Evolutionary conservation across 352 stramenopile genomes (phyloP).

Genomic region (Globisporangium rhizosaccharum): DNA sequence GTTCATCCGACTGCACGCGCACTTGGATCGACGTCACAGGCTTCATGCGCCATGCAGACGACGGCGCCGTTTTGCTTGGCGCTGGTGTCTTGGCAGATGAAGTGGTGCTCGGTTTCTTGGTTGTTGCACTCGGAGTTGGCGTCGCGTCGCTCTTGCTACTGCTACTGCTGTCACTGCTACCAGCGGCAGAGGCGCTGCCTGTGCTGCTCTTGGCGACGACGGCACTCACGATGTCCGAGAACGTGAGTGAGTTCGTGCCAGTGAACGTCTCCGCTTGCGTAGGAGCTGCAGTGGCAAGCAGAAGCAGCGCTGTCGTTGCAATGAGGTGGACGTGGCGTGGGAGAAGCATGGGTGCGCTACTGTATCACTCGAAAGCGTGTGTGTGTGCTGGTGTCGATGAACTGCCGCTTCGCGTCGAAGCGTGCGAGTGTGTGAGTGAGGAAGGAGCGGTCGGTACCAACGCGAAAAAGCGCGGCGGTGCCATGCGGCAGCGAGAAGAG

Average conservation of each 20-base stretch:
- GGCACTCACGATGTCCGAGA: neutral
- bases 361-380: neutral
- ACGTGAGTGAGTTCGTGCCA: slow-evolving; percentile 4
- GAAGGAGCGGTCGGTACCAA: no score
- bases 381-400: no score
- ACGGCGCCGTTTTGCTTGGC: neutral
- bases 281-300: neutral
- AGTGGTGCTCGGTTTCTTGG: neutral
- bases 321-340: neutral
- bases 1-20: slow-evolving; percentile 27
- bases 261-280: slow-evolving; percentile 4
- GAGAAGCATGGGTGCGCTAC: neutral
- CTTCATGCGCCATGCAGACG: slow-evolving; percentile 8
- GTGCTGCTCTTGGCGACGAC: neutral
- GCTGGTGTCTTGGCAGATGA: neutral
- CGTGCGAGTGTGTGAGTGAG: no score
- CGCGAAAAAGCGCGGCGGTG: no score
- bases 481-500: no score
- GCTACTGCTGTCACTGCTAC: neutral
- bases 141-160: neutral
- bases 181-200: neutral
- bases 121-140: neutral
- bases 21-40: slow-evolving; percentile 23
- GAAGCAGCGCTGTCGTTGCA: neutral
- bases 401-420: no score